phyloP scores from a whole-genome alignment of 179 eudicot species.

The Nepenthes alata region DNA sequence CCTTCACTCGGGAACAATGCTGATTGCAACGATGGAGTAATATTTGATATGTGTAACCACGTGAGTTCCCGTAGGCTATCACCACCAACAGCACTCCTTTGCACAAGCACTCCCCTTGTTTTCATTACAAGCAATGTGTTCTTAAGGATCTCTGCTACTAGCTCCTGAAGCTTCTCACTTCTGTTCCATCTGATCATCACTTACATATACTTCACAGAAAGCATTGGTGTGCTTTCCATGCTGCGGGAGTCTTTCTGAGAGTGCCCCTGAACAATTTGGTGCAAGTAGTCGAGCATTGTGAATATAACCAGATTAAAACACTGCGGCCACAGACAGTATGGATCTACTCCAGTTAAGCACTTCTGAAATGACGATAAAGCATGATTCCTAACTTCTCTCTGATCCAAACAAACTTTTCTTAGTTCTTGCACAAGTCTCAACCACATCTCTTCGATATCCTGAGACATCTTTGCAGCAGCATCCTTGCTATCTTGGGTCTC shows the following conservation, averaged over 20 bases:
- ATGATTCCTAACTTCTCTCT: conserved; percentile 26
- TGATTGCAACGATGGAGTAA: conserved; percentile 29
- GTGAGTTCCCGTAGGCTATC: conserved; percentile 45
- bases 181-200: conserved; percentile 16
- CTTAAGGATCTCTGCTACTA: conserved; percentile 25
- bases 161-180: conserved; percentile 30
- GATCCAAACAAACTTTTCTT: conserved; percentile 46
- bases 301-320: conserved; percentile 32
- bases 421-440: conserved; percentile 59
- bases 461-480: conserved; percentile 39
- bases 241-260: conserved; percentile 28
- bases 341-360: conserved; percentile 24
- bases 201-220: conserved; percentile 16
- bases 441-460: conserved; percentile 73
- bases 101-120: conserved; percentile 20
- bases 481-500: conserved; percentile 45
- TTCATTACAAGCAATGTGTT: conserved; percentile 27
- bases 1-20: conserved; percentile 25
- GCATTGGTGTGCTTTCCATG: conserved; percentile 25
- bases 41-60: conserved; percentile 40
- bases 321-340: conserved; percentile 19
- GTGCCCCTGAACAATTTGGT: conserved; percentile 21
- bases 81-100: conserved; percentile 19
- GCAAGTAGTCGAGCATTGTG: conserved; percentile 31
- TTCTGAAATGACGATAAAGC: conserved; percentile 18